Percentiles rank a stretch among this genome's conserved stretches.
Evolutionary conservation across 495 filamentous ascomycete genomes (phyloP).

Genomic region (Aspergillus avenaceus): DNA sequence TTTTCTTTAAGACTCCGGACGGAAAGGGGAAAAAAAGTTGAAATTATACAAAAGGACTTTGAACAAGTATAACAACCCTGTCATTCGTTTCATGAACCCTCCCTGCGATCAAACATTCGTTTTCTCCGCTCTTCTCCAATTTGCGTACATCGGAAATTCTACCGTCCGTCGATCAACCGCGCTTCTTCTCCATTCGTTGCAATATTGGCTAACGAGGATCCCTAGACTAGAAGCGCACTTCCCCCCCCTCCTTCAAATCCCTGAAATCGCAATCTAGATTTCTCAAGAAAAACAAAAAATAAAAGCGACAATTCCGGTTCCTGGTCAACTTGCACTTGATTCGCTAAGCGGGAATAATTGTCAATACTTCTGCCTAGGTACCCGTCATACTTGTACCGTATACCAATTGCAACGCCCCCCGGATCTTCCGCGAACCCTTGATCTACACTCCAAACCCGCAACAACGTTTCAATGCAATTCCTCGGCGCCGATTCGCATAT

Average conservation of each 20-base stretch:
- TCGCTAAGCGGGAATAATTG: slow-evolving; percentile 8
- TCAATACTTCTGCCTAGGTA: slow-evolving; percentile 1
- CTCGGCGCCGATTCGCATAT: slow-evolving; percentile 5
- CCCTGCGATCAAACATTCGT: slow-evolving; percentile 7
- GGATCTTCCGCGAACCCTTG: not conserved
- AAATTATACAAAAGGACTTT: not conserved
- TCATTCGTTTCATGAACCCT: slow-evolving; percentile 7
- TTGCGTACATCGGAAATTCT: slow-evolving; percentile 14
- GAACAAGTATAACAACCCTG: not conserved
- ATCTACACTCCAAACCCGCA: not conserved
- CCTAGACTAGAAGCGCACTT: no score
- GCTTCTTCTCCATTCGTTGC: slow-evolving; percentile 14
- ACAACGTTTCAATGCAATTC: slow-evolving; percentile 2
- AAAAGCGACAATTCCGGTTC: not conserved
- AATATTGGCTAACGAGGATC: slow-evolving; percentile 10
- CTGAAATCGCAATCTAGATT: slow-evolving; percentile 1
- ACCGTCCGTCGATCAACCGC: slow-evolving; percentile 21
- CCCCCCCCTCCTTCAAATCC: not conserved
- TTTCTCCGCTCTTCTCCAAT: slow-evolving; percentile 12
- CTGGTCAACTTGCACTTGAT: not conserved
- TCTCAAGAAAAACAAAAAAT: no score
- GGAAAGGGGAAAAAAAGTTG: slow-evolving; percentile 3
- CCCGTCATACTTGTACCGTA: not conserved
- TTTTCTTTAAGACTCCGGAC: not conserved
- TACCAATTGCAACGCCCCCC: not conserved